phyloP scores from a whole-genome alignment of 1,284 basidiomycete species.

The Pyrrhoderma lamaoense region DNA sequence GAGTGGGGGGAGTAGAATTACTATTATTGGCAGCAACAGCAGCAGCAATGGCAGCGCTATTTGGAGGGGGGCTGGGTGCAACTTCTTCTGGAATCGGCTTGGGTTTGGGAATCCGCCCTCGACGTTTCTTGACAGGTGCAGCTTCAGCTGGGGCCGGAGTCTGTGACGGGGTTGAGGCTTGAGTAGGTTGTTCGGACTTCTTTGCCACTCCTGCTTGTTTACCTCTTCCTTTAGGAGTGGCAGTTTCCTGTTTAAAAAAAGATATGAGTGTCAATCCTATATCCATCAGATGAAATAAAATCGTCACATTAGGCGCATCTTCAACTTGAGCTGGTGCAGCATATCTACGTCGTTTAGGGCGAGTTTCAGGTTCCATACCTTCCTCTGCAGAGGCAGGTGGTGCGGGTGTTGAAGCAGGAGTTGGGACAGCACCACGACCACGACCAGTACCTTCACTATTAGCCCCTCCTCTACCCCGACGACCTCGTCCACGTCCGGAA shows the following conservation, averaged over 20 bases:
- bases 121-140: conserved; percentile 10
- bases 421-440: conserved; percentile 29
- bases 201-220: too few relatives aligned
- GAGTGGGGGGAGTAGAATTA: conserved; percentile 29
- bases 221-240: neutral
- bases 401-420: conserved; percentile 22
- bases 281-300: neutral
- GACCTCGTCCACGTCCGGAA: conserved; percentile 16
- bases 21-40: conserved; percentile 30
- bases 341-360: conserved; percentile 13
- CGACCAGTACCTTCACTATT: conserved; percentile 26
- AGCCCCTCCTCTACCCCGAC: conserved; percentile 24
- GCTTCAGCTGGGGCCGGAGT: neutral
- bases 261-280: neutral
- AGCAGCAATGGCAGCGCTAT: conserved; percentile 25
- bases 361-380: conserved; percentile 5
- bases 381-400: conserved; percentile 4
- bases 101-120: conserved; percentile 26
- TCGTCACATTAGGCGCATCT: conserved; percentile 5
- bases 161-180: too few relatives aligned
- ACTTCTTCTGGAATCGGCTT: conserved; percentile 26
- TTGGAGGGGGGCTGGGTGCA: conserved; percentile 20
- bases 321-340: conserved; percentile 8
- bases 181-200: too few relatives aligned
- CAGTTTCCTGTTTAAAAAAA: conserved; percentile 5